These are phyloP conservation scores for Meira nashicola DNA, from an alignment of 1,284 basidiomycete genomes.

Conservation along the genomic window DNA sequence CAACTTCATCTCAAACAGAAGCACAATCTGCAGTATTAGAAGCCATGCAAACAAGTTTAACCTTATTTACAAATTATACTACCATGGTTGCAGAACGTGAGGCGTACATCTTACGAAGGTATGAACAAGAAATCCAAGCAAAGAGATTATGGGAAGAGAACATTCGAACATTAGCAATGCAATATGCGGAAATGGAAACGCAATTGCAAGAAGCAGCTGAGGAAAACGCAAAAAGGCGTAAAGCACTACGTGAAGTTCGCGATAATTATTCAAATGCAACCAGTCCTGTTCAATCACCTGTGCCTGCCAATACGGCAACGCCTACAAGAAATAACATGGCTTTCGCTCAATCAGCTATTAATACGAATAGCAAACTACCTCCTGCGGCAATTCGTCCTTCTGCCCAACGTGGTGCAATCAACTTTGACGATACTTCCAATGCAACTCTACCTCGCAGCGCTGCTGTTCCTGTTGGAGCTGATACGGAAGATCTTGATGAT, in stretches of 20 bases:
- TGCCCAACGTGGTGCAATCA: slow-evolving; percentile 4
- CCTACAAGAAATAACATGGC: neutral
- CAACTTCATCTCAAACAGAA: neutral
- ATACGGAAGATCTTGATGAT: slow-evolving; percentile 60
- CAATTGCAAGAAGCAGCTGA: slow-evolving; percentile 59
- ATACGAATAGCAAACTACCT: neutral
- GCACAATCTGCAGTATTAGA: slow-evolving; percentile 61
- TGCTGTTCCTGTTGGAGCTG: slow-evolving; percentile 22
- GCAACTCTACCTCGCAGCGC: slow-evolving; percentile 39
- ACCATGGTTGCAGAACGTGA: slow-evolving; percentile 76
- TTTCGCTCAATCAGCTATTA: neutral
- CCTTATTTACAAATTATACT: slow-evolving; percentile 66
- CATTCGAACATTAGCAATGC: slow-evolving; percentile 74
- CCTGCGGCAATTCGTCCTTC: neutral
- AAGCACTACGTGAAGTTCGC: slow-evolving; percentile 44
- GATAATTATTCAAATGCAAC: slow-evolving; percentile 28
- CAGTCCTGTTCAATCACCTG: neutral
- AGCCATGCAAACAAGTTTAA: slow-evolving; percentile 62
- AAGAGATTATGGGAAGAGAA: slow-evolving; percentile 83
- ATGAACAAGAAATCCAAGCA: slow-evolving; percentile 69
- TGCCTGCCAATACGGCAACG: neutral
- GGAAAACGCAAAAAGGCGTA: slow-evolving; percentile 56
- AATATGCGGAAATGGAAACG: slow-evolving; percentile 77
- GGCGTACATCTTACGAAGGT: slow-evolving; percentile 61
- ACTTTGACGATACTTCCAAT: slow-evolving; percentile 3